phyloP scores from a whole-genome alignment of 805 yeast species.

The Sungouiella thailandica region DNA sequence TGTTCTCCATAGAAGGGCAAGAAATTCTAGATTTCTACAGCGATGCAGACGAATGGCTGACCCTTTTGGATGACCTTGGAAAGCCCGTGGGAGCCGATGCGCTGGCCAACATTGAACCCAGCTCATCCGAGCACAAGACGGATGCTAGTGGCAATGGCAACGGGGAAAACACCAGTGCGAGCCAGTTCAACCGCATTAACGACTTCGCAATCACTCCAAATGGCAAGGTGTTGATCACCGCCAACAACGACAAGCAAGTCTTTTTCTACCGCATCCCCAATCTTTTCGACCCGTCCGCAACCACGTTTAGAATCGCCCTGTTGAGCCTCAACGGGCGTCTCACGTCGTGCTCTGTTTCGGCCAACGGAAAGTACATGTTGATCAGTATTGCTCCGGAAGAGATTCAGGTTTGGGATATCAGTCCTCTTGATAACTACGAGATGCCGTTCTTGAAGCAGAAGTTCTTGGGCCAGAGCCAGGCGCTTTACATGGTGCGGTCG shows the following conservation, averaged over 20 bases:
- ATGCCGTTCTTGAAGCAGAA: slow-evolving; percentile 55
- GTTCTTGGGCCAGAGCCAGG: slow-evolving; percentile 69
- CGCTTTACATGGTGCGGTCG: slow-evolving; percentile 65
- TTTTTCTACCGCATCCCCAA: slow-evolving; percentile 54
- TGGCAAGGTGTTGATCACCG: slow-evolving; percentile 56
- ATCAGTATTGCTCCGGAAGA: slow-evolving; percentile 71
- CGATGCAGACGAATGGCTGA: slow-evolving; percentile 24
- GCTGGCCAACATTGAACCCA: neutral
- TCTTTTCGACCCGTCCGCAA: slow-evolving; percentile 25
- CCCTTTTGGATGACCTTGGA: slow-evolving; percentile 9
- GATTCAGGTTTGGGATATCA: slow-evolving; percentile 75
- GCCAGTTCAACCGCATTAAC: slow-evolving; percentile 47
- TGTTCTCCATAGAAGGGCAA: slow-evolving; percentile 33
- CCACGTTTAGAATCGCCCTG: slow-evolving; percentile 37
- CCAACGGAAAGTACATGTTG: slow-evolving; percentile 48
- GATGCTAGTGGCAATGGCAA: neutral
- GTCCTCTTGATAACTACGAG: slow-evolving; percentile 19
- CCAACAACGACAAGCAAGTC: slow-evolving; percentile 58
- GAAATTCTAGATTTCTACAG: slow-evolving; percentile 41
- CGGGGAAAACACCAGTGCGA: slow-evolving; percentile 3
- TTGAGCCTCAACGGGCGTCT: slow-evolving; percentile 52
- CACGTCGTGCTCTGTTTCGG: slow-evolving; percentile 60
- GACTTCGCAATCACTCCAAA: slow-evolving; percentile 66
- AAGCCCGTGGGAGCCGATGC: neutral
- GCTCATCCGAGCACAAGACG: neutral